Evolutionary conservation across 176 grass and related monocot genomes (phyloP).

Genomic region (Hsuehochloa calcarea): DNA sequence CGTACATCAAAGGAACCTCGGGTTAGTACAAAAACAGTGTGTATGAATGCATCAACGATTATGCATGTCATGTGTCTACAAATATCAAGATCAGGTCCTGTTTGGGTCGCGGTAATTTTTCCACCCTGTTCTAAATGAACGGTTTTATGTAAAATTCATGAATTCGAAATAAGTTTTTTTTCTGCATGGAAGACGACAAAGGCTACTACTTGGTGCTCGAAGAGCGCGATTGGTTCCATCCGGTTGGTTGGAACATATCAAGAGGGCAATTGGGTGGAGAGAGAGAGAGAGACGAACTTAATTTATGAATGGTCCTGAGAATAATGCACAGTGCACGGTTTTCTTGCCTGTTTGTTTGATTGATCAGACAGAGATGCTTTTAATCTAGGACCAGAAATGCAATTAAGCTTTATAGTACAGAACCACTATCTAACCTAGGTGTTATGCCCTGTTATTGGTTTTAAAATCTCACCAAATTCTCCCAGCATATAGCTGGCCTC

Average conservation of each 20-base stretch:
- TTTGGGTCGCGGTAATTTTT: too few relatives aligned
- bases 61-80: not conserved
- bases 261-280: constrained; percentile 10
- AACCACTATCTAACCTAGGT: not conserved
- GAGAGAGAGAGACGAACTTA: not conserved
- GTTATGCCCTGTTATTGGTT: not conserved
- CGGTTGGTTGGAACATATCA: constrained; percentile 9
- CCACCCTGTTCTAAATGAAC: not conserved
- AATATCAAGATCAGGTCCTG: too few relatives aligned
- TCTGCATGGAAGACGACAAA: not conserved
- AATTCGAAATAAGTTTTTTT: too few relatives aligned
- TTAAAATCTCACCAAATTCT: not conserved
- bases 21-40: not conserved
- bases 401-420: not conserved
- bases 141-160: not conserved
- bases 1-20: not conserved
- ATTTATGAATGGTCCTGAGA: not conserved
- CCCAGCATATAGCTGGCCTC: not conserved
- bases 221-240: not conserved
- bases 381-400: not conserved
- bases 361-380: constrained; percentile 1
- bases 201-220: not conserved
- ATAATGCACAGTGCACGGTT: not conserved
- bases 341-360: not conserved
- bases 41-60: not conserved